Evolutionary conservation across 441 rosid genomes (phyloP), one percentile per base, ranked within the genome.

Genomic region (Cnidoscolus chayamansa): DNA sequence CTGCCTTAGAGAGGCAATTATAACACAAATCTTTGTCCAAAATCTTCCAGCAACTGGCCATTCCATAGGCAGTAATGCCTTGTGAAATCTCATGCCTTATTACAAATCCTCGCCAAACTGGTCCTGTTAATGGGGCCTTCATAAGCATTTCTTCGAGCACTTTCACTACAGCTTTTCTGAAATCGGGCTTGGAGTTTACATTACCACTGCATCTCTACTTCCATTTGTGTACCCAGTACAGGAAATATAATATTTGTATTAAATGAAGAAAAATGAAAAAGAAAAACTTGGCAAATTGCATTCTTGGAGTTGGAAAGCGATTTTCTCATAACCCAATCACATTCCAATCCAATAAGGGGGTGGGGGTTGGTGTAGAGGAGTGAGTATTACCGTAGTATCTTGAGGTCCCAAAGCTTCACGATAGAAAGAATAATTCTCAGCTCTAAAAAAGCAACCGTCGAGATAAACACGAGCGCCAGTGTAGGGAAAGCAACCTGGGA

Each of bases 381-480:
- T 56, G 49, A 16, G 45, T 35, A 54, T 72, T n/a, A 84, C 88
- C 83, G 60, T 73, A 15, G 54, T 32, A 77, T 86, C 88, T 10
- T 63, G 53, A 72, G 65, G 70, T 0, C 76, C 65, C n/a, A 72
- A 1, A 50, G 81, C 67, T 68, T 86, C 86, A 9, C 65, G 74
- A 40, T 62, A 82, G 74, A 87, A 87, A 67, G 81, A 78, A 63
- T 83, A 86, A 76, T 84, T 86, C 58, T 81, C 92, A 19, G 71
- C 79, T 72, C 88, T 78, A 10, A 81, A 72, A 68, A 84, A 88
- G 76, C 89, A 86, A 4, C 92, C 88, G 57, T 85, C 93, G 56
- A 85, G 73, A 75, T 79, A 80, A 78, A 86, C 80, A 45, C 86
- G 83, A 37, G 84, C 89, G 10, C 87, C 88, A 67, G 82, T 72